phyloP scores from a whole-genome alignment of 2,329 filamentous ascomycete species.

The Claviceps arundinis region DNA sequence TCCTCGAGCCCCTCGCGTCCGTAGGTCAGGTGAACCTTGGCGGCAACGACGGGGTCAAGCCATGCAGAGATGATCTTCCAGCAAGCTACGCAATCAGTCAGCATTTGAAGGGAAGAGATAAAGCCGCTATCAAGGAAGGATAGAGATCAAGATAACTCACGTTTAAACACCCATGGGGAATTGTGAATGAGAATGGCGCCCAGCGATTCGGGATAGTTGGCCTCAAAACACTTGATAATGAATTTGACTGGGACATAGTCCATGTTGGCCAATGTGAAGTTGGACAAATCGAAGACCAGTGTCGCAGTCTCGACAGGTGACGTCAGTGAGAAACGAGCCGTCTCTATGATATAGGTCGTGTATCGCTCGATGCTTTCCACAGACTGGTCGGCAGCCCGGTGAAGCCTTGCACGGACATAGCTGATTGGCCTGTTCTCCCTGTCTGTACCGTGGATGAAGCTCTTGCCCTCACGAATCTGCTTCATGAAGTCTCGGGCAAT shows the following conservation, averaged over 20 bases:
- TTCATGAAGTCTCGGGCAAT: constrained; percentile 16
- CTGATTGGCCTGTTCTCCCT: constrained; percentile 22
- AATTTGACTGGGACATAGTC: constrained; percentile 67
- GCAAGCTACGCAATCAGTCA: constrained; percentile 13
- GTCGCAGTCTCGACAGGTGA: constrained; percentile 11
- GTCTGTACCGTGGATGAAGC: constrained; percentile 24
- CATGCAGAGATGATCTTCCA: constrained; percentile 59
- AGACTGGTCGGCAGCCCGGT: constrained; percentile 19
- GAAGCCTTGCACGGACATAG: constrained; percentile 21
- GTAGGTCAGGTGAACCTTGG: constrained; percentile 58
- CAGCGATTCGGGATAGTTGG: constrained; percentile 63
- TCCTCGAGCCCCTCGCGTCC: constrained; percentile 46
- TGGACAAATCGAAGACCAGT: constrained; percentile 59
- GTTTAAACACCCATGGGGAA: constrained; percentile 56
- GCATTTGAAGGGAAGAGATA: not conserved
- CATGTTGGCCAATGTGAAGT: constrained; percentile 60
- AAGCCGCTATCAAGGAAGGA: not conserved
- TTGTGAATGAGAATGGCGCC: constrained; percentile 62
- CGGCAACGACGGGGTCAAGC: constrained; percentile 62
- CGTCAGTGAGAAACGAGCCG: constrained; percentile 6
- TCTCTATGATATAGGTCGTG: constrained; percentile 27
- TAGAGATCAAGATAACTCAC: constrained; percentile 8
- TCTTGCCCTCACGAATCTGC: constrained; percentile 25
- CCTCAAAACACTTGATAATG: constrained; percentile 68
- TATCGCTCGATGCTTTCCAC: constrained; percentile 23